Percentiles rank a stretch among this genome's conserved stretches.
Conservation (phyloP, 202 grass and related monocot genomes). For the Saccharum hybrid region DNA sequence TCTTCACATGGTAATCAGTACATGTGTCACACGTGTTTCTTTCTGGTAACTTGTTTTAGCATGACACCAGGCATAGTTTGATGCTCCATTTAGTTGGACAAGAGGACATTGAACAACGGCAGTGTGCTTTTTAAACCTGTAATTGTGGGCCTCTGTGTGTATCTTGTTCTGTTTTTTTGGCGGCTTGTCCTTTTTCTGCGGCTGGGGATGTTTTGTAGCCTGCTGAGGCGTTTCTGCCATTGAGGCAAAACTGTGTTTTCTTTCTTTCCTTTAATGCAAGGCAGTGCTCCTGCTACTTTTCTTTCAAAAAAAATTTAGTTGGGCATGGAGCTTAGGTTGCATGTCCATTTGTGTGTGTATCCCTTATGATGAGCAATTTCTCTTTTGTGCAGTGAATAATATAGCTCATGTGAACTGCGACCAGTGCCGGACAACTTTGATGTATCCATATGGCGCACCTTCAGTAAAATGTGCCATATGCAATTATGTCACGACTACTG, state of each 20-base stretch:
- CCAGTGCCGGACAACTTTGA: conserved; percentile 66
- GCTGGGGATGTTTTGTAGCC: not conserved
- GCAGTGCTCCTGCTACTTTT: not conserved
- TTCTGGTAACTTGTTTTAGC: not conserved
- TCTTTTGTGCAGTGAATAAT: conserved; percentile 63
- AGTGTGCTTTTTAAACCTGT: not conserved
- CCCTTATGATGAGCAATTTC: conserved; percentile 21
- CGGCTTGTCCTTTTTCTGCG: not conserved
- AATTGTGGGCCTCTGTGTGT: not conserved
- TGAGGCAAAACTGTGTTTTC: not conserved
- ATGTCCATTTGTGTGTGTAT: conserved; percentile 10
- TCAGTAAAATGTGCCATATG: conserved; percentile 95
- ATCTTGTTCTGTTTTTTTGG: not conserved
- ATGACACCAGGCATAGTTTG: not conserved
- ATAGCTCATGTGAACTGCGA: conserved; percentile 74
- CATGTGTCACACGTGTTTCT: not conserved
- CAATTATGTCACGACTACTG: conserved; percentile 76
- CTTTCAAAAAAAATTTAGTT: not conserved
- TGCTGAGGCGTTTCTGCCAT: not conserved
- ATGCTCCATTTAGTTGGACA: not conserved
- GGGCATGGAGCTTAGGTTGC: not conserved
- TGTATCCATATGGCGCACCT: conserved; percentile 89
- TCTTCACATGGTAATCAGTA: not conserved
- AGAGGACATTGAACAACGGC: not conserved
- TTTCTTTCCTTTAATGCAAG: not conserved